phyloP scores from a whole-genome alignment of 768 basidiomycete species.

The Russula sp. region DNA sequence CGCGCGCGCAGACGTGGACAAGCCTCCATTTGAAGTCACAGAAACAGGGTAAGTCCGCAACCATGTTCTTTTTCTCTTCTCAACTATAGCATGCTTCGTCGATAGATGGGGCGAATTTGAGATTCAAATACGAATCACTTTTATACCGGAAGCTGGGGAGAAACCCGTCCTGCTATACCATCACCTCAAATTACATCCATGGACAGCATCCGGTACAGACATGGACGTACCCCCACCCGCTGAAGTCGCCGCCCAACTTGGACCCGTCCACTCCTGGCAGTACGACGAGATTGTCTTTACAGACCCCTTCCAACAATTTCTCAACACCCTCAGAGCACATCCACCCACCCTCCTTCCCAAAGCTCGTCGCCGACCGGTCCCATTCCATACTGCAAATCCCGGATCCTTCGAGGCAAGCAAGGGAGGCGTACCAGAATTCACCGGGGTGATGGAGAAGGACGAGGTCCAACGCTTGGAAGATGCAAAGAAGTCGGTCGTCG shows the following conservation, averaged over 20 bases:
- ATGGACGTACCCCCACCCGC: slow-evolving; percentile 67
- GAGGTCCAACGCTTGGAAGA: slow-evolving; percentile 78
- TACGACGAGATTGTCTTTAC: slow-evolving; percentile 98
- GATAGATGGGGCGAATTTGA: slow-evolving; percentile 97
- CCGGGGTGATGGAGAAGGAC: slow-evolving; percentile 77
- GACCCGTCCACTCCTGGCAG: slow-evolving; percentile 94
- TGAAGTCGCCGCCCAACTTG: slow-evolving; percentile 61
- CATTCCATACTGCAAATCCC: slow-evolving; percentile 60
- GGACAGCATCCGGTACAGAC: slow-evolving; percentile 62
- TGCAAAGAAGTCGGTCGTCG: slow-evolving; percentile 64
- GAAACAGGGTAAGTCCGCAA: slow-evolving; percentile 74
- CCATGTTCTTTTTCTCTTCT: neutral
- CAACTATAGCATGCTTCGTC: neutral
- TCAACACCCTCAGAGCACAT: slow-evolving; percentile 74
- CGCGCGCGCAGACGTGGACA: slow-evolving; percentile 68
- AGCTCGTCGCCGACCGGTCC: slow-evolving; percentile 56
- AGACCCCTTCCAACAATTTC: slow-evolving; percentile 86
- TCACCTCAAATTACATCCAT: slow-evolving; percentile 93
- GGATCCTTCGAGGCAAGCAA: slow-evolving; percentile 62
- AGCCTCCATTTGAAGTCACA: slow-evolving; percentile 89
- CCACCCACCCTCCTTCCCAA: slow-evolving; percentile 81
- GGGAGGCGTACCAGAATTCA: slow-evolving; percentile 78
- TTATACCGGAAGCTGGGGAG: slow-evolving; percentile 85
- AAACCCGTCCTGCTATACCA: slow-evolving; percentile 87
- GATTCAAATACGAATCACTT: slow-evolving; percentile 87